Evolutionary conservation across 2,329 filamentous ascomycete species (phyloP), one percentile per base, ranked within the genome.

Genomic region (Aureobasidium sp.): DNA sequence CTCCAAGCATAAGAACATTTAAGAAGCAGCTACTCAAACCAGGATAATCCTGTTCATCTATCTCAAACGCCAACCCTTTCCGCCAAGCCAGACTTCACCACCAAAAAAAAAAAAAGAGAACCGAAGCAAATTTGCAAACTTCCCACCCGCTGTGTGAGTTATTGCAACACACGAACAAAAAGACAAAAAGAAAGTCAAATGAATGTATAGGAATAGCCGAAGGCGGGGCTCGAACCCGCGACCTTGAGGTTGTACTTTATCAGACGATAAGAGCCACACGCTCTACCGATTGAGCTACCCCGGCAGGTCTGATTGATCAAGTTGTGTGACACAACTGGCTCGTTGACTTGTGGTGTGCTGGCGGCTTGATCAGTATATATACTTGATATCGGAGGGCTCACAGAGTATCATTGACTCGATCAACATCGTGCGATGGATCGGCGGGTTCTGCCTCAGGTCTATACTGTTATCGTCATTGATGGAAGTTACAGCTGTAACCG

Each of bases 281-380:
- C 73, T 75, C 73, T 77, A 72, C 71, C 75, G 74, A 77, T 77
- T 77, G 75, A 77, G 75, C 75, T 77, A 77, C 72, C 74, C 75
- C 69, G 74, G 75, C 75, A 64, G 54, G 54, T 49, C 44, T 58
- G 37, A 44, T 44, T 45, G 52, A 54, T 54, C 52, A 42, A 42
- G 52, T 54, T 54, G 37, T 42, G 37, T 53, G 34, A 29, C 34
- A 41, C 34, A 54, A 54, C 52, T 54, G 52, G 52, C 37, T 54
- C 27, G 52, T 32, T 54, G 52, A 54, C 37, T 54, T 54, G 37
- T 54, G 50, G 15, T 29, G 34, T 5, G 25, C 11, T 9, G 6
- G 3, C 7, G 7, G 25, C 5, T 29, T 3, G 1, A 2, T 4
- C 3, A 0, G 3, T 8, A 39, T 53, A 53, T 53, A 53, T 53